Conservation (phyloP, 2,329 filamentous ascomycete genomes). For the Ascochyta pisi region DNA sequence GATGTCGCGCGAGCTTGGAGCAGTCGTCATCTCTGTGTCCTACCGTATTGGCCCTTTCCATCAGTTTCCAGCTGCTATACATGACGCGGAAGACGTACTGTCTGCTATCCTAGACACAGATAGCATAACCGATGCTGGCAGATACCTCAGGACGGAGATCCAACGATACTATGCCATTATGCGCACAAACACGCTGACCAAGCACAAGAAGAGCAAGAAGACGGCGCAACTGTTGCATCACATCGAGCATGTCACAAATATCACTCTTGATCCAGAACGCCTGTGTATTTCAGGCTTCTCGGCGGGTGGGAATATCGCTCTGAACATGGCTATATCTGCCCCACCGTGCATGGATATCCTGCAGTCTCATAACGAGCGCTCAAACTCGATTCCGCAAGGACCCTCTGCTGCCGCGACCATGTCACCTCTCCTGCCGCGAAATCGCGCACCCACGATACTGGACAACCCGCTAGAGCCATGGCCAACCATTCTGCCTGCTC, state of each 20-base stretch:
- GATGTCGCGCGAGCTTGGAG: constrained; percentile 52
- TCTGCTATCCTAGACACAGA: constrained; percentile 51
- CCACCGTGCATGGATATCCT: constrained; percentile 38
- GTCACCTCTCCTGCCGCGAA: constrained; percentile 39
- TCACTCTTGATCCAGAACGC: constrained; percentile 49
- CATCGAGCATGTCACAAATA: constrained; percentile 28
- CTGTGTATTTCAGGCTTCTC: constrained; percentile 56
- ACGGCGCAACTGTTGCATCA: constrained; percentile 19
- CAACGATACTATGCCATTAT: constrained; percentile 43
- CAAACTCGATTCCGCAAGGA: constrained; percentile 13
- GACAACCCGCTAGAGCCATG: constrained; percentile 44
- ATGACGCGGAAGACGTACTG: constrained; percentile 57
- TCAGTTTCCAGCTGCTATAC: constrained; percentile 56
- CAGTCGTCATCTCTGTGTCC: constrained; percentile 56
- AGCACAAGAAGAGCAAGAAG: constrained; percentile 23
- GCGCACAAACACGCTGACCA: constrained; percentile 23
- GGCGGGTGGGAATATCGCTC: constrained; percentile 56
- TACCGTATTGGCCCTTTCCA: constrained; percentile 58
- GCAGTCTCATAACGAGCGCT: constrained; percentile 11
- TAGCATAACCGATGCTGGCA: constrained; percentile 41
- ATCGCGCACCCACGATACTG: constrained; percentile 39
- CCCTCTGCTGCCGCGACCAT: constrained; percentile 25
- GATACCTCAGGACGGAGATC: constrained; percentile 44
- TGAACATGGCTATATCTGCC: constrained; percentile 51
- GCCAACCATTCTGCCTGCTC: constrained; percentile 47